Evolutionary conservation across 345 rosid species (phyloP), one percentile per base, ranked within the genome.

Genomic region (Syzygium grande): DNA sequence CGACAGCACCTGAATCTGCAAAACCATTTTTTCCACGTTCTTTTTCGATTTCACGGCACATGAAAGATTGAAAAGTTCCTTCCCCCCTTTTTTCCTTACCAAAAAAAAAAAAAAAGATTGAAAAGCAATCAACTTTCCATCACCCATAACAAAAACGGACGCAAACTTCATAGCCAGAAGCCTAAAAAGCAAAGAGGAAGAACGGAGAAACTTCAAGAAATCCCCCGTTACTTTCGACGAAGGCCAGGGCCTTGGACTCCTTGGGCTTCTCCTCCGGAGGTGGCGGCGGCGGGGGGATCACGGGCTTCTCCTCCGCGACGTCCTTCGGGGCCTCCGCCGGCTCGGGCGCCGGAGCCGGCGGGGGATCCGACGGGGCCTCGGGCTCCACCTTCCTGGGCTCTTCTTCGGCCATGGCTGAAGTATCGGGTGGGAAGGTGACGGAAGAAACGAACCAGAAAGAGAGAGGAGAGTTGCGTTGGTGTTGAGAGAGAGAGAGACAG

Each of bases 381-480:
- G 91, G 16, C 80, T 93, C 95, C 7, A 89, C 87, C 90, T 90
- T 91, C 92, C 91, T 92, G 56, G 93, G 86, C 84, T 91, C 92
- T 84, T 91, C 93, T 85, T 93, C 92, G 22, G 93, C 92, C 97
- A 94, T 94, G 54, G 84, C 84, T 59, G 34, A 49, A 11, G 68
- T 38, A 5, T 12, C 34, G 15, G 88, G 85, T 23, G 85, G 21
- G 85, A 87, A 13, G 29, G 51, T 27, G 65, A 52, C 68, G 8
- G 86, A 87, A 27, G 51, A 78, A n/a, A 22, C 52, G 58, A n/a
- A 29, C 5, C 29, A 79, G 51, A 54, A n/a, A 87, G 29, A 34
- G 51, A 52, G 41, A 51, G 49, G 29, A 21, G 83, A 51, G 78
- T 41, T 41, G 43, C 7, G 80, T 1, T 7, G 38, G 92, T 85